Conservation (phyloP, 345 rosid genomes). For the Eucalyptus coolabah region DNA sequence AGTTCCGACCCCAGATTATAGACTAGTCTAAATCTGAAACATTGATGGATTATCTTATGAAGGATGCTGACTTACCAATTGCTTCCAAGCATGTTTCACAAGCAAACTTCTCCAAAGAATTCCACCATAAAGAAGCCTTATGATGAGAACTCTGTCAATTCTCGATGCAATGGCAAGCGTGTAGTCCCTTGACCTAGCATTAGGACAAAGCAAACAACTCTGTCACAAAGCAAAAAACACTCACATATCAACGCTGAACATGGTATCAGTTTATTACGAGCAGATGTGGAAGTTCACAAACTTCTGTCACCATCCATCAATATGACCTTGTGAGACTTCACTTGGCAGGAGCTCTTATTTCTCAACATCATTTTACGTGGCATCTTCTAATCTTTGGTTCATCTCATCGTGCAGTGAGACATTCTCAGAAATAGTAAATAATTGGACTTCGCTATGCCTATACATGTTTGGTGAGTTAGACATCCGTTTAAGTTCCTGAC, state of each 20-base stretch:
- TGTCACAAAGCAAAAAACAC: too few relatives aligned
- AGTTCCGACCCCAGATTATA: background rate
- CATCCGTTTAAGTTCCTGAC: too few relatives aligned
- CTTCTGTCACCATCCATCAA: background rate
- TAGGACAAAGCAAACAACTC: too few relatives aligned
- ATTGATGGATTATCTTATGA: background rate
- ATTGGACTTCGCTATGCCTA: background rate
- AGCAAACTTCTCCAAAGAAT: background rate
- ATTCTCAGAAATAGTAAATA: background rate
- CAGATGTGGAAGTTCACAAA: background rate
- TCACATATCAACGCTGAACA: background rate
- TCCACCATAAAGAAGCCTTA: too few relatives aligned
- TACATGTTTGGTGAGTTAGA: too few relatives aligned
- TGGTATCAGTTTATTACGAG: rapidly evolving
- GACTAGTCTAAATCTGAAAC: background rate
- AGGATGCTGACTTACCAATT: background rate
- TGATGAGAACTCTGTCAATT: background rate
- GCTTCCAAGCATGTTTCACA: background rate
- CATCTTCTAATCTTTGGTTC: too few relatives aligned
- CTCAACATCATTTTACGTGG: too few relatives aligned
- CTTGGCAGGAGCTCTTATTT: too few relatives aligned
- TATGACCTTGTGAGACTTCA: too few relatives aligned
- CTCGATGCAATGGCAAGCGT: background rate
- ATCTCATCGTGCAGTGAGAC: too few relatives aligned
- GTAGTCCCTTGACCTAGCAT: too few relatives aligned